Conservation (phyloP, 345 rosid species). For the Acer campestre region DNA sequence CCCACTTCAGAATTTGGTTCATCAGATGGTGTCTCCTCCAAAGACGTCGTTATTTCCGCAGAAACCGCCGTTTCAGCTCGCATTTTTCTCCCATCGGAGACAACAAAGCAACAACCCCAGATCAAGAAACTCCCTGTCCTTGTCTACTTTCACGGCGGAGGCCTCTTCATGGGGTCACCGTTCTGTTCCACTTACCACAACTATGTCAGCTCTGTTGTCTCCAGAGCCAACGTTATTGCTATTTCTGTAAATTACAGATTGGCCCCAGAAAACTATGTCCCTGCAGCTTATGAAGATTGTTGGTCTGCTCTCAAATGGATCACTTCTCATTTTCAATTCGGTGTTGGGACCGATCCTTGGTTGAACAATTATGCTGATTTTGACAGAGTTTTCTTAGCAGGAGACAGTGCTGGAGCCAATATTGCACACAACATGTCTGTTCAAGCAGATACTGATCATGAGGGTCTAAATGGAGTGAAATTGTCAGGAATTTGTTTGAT, state of each 20-base stretch:
- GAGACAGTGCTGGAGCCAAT: conserved; percentile 48
- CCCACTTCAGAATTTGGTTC: conserved; percentile 26
- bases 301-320: conserved; percentile 49
- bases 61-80: conserved; percentile 28
- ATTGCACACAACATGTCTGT: conserved; percentile 33
- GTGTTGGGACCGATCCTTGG: conserved; percentile 39
- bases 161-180: conserved; percentile 29
- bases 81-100: conserved; percentile 31
- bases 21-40: conserved; percentile 31
- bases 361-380: conserved; percentile 37
- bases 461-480: conserved; percentile 6
- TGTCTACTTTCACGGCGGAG: conserved; percentile 48
- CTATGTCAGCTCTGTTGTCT: conserved; percentile 23
- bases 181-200: conserved; percentile 25
- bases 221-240: conserved; percentile 24
- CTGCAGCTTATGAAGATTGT: conserved; percentile 40
- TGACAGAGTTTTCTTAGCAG: conserved; percentile 27
- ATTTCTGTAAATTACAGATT: conserved; percentile 43
- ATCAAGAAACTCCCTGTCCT: conserved; percentile 40
- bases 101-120: neutral
- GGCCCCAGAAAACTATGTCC: conserved; percentile 43
- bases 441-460: conserved; percentile 5
- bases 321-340: conserved; percentile 24
- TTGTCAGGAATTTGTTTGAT: conserved; percentile 31
- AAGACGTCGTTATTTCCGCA: conserved; percentile 27